A percentile compares a stretch with the other conserved stretches of the same genome.
These are phyloP conservation scores for Pseudocohnilembus persalinus DNA, from an alignment of 169 alveolate genomes.

Conservation along the genomic window DNA sequence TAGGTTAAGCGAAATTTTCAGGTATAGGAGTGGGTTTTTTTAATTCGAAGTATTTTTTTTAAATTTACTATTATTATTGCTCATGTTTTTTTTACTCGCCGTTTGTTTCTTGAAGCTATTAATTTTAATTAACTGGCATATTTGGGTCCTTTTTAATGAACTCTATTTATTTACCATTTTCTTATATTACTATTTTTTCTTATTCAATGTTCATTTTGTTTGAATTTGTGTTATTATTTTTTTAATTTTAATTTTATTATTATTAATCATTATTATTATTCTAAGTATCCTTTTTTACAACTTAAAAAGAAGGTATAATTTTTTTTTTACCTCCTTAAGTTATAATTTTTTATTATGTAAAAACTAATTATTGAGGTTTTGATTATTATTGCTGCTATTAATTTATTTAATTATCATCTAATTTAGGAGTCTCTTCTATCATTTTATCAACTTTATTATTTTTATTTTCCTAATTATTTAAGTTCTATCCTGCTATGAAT, in stretches of 20 bases:
- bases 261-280: slow-evolving; percentile 1
- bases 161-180: neutral
- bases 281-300: neutral
- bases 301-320: slow-evolving; percentile 6
- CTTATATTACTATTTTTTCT: neutral
- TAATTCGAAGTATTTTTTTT: neutral
- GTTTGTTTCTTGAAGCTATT: neutral
- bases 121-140: neutral
- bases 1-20: neutral
- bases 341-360: neutral
- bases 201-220: slow-evolving; percentile 11
- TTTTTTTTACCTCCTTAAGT: slow-evolving; percentile 20
- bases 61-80: slow-evolving; percentile 5
- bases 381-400: neutral
- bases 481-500: neutral
- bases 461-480: neutral
- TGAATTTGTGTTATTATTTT: too few relatives aligned
- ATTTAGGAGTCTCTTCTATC: neutral
- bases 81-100: neutral
- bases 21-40: slow-evolving; percentile 15
- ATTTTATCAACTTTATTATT: neutral
- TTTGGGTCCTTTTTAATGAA: slow-evolving; percentile 7
- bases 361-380: neutral
- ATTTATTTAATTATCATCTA: neutral
- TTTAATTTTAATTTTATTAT: too few relatives aligned